Evolutionary conservation across 345 rosid genomes (phyloP).

Genomic region (Eutrema yunnanense): DNA sequence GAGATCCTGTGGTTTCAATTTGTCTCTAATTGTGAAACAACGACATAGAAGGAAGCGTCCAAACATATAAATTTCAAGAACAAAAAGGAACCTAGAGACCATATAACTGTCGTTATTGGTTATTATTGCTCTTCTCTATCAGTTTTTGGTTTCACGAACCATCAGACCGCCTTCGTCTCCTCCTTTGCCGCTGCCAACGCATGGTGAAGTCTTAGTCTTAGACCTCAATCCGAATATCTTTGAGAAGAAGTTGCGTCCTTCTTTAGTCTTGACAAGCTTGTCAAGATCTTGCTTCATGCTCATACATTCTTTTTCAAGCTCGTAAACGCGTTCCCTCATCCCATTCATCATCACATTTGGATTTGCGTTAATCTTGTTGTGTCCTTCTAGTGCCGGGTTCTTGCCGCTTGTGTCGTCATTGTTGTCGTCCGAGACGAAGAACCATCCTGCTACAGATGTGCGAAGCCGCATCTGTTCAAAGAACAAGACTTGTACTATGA

Average conservation of each 20-base stretch:
- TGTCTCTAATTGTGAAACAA: not conserved
- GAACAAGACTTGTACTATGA: conserved; percentile 84
- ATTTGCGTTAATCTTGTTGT: conserved; percentile 16
- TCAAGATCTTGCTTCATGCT: conserved; percentile 75
- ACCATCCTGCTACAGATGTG: conserved; percentile 68
- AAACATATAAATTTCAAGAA: conserved; percentile 13
- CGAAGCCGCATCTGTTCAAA: conserved; percentile 85
- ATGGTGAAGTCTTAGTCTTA: conserved; percentile 34
- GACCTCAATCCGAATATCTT: conserved; percentile 39
- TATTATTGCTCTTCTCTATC: not conserved
- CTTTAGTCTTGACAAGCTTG: conserved; percentile 60
- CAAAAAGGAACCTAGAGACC: not conserved
- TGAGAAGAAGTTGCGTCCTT: conserved; percentile 53
- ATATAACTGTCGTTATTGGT: not conserved
- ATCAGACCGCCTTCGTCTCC: conserved; percentile 1
- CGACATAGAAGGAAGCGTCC: not conserved
- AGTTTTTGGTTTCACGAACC: conserved; percentile 18
- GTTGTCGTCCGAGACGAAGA: conserved; percentile 54
- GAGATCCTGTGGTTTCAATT: not conserved
- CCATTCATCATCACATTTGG: conserved; percentile 35
- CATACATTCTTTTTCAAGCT: conserved; percentile 75
- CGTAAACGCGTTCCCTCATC: conserved; percentile 61
- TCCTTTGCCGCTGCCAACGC: not conserved
- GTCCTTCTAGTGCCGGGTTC: conserved; percentile 40
- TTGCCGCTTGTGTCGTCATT: conserved; percentile 41